Evolutionary conservation across 495 filamentous ascomycete species (phyloP), one percentile per base, ranked within the genome.

Genomic region (Paragyromitra xinjiangensis): DNA sequence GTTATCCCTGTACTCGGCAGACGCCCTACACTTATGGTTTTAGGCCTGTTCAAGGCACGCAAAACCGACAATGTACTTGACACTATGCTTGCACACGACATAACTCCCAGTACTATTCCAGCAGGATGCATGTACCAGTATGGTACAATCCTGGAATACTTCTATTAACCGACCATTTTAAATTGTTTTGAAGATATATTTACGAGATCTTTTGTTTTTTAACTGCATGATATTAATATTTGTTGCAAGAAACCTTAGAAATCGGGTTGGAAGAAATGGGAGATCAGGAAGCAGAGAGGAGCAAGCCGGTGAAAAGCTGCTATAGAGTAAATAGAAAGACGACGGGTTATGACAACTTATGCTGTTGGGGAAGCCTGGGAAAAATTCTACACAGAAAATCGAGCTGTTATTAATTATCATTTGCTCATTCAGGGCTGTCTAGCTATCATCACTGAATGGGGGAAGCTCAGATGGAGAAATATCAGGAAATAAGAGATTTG

Each of bases 81-180:
- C 9, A 71, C 59, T 0, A 19, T 64, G 2, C n/a, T 22, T 2
- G 26, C 51, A 1, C 39, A 71, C n/a, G 69, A 71, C 19, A 64
- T 64, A 5, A 64, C 56, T 6, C 12, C 50, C 5, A 45, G 56
- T 14, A 1, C 26, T 7, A 50, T 71, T 37, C 55, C 69, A 7
- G 19, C 34, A 4, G 56, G 56, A 3, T 71, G 19, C 19, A 22
- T 22, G 69, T 48, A 71, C n/a, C 0, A 34, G 69, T 0, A 3
- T 71, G 0, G 55, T 64, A 19, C 29, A 64, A 22, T 56, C 69
- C 4, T 16, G 64, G 4, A 39, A 64, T 71, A 11, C 64, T 6
- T 64, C 69, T 9, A 50, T 71, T 6, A 64, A 71, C 29, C 39
- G 56, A n/a, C 56, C 56, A 19, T 71, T 71, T 50, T 50, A 71